Conservation (phyloP, 495 filamentous ascomycete species). For the Lepidopterella palustris region DNA sequence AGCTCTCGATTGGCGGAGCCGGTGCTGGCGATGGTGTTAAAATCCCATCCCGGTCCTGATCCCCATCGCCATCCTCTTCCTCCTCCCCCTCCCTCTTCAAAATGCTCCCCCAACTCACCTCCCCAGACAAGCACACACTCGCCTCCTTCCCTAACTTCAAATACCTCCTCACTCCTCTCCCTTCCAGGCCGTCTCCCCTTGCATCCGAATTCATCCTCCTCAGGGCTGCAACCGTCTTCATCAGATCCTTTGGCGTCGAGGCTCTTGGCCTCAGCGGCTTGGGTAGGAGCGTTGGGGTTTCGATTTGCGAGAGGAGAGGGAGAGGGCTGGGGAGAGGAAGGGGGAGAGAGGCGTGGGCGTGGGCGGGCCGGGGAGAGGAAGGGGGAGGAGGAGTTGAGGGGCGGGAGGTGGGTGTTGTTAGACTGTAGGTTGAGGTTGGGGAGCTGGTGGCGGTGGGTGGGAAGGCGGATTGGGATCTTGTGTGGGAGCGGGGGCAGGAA, state of each 20-base stretch:
- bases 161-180: constrained; percentile 29
- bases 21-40: too few species aligned
- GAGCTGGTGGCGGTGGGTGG: background rate
- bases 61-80: too few species aligned
- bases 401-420: background rate
- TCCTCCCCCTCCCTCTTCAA: background rate
- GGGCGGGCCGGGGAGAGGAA: background rate
- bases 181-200: constrained; percentile 13
- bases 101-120: constrained; percentile 10
- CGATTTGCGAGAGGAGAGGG: constrained; percentile 8
- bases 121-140: constrained; percentile 27
- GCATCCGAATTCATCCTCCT: constrained; percentile 36
- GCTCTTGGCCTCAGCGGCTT: constrained; percentile 20
- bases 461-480: background rate
- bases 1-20: too few species aligned
- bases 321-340: constrained; percentile 4
- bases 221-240: constrained; percentile 27
- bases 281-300: constrained; percentile 19
- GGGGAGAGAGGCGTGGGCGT: constrained; percentile 8
- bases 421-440: background rate
- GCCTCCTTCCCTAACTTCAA: constrained; percentile 31
- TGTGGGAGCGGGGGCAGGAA: background rate
- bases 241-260: constrained; percentile 25
- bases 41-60: too few species aligned
- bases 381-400: background rate